Evolutionary conservation across 345 rosid genomes (phyloP), one percentile per base, ranked within the genome.

Genomic region (Citrus reticulata): DNA sequence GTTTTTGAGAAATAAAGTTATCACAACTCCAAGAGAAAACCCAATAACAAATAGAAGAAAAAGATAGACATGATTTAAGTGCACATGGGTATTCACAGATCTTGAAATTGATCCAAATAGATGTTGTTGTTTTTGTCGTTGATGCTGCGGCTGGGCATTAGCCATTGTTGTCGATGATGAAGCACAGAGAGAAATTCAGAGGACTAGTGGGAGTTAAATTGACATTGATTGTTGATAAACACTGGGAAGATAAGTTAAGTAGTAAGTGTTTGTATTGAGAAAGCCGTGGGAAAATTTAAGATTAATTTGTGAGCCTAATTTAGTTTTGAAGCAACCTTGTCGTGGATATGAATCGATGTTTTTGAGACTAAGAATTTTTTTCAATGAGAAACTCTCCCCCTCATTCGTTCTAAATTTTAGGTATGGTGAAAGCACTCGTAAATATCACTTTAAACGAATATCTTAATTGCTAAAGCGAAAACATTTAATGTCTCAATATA

Each of bases 1-100:
- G 83, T 67, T 72, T 75, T 72, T 86, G 19, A 85, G 75, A 62
- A 82, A 85, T 24, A 82, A 83, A 79, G 76, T 81, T 37, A 83
- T 67, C 19, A 90, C 2, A 81, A 81, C 73, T 42, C 89, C 92
- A 8, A 87, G 1, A 25, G 90, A 86, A 4, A 90, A 66, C 68
- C 91, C 91, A 32, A 66, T 70, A 49, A 87, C 20, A 39, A 89
- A 86, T 64, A 80, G 69, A 61, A 89, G 63, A 16, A 79, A 37
- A 66, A 74, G 58, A 55, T 77, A 7, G 46, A 83, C 35, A 60
- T 77, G 76, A n/a, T 7, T 75, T 16, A 73, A 35, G 51, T 59
- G 80, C 32, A 60, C 34, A 77, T 46, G 74, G 60, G 61, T 30
- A 22, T 73, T 78, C 9, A 60, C 54, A 24, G 62, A 70, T 22